phyloP scores from a whole-genome alignment of 192 early-diverging fungal species.

The Oehlia diaphana region DNA sequence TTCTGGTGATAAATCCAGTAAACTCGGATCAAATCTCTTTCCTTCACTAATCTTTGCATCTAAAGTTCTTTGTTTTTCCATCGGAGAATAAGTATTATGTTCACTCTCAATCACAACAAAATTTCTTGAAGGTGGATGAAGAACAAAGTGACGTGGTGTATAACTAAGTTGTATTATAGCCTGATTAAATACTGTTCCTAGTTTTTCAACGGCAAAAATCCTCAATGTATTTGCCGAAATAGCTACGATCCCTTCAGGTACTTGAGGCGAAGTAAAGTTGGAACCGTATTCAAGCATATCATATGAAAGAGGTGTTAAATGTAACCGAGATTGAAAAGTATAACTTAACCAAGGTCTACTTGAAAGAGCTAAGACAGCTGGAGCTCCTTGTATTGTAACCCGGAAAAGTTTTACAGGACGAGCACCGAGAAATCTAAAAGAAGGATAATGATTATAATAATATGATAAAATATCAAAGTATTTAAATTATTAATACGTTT shows the following conservation, averaged over 20 bases:
- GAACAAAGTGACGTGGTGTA: conserved; percentile 83
- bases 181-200: conserved; percentile 83
- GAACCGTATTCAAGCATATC: conserved; percentile 83
- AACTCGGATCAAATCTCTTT: conserved; percentile 52
- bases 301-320: conserved; percentile 83
- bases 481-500: too few relatives aligned
- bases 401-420: conserved; percentile 79
- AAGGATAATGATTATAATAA: neutral
- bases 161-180: conserved; percentile 78
- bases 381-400: conserved; percentile 62
- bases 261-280: conserved; percentile 81
- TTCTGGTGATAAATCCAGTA: conserved; percentile 63
- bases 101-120: conserved; percentile 93
- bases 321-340: conserved; percentile 68
- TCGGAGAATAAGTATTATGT: conserved; percentile 68
- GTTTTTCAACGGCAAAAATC: conserved; percentile 83
- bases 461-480: neutral
- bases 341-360: conserved; percentile 90
- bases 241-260: conserved; percentile 85
- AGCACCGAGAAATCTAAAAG: conserved; percentile 80
- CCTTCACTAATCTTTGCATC: conserved; percentile 53
- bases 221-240: conserved; percentile 82
- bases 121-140: conserved; percentile 70
- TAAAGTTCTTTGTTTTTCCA: conserved; percentile 60
- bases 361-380: conserved; percentile 81